Evolutionary conservation across 2,329 filamentous ascomycete species (phyloP), one percentile per base, ranked within the genome.

Genomic region (Cercospora sesami): DNA sequence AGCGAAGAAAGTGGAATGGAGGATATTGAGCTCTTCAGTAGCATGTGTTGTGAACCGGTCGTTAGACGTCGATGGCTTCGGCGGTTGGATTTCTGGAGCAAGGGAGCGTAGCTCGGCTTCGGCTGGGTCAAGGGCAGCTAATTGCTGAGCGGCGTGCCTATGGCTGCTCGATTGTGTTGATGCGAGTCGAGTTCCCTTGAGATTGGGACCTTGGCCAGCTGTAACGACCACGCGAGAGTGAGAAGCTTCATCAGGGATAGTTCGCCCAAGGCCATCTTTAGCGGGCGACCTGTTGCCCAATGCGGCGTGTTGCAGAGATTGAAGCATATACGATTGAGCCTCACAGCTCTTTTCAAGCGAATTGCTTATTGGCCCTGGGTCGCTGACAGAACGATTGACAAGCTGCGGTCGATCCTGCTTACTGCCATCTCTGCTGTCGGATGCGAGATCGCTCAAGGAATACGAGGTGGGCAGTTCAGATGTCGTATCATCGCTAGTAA

Each of bases 381-480:
- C 75, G 60, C 74, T 75, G 9, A 60, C 45, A 8, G 73, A 74
- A 26, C 72, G 66, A 60, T 74, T 66, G 9, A 68, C 69, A 8
- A 61, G 7, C n/a, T 66, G 65, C 12, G 51, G 57, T 9, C 69
- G 60, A 33, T 68, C 63, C 63, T 67, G 70, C 42, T 64, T 68
- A 51, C 69, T 72, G 26, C 30, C 30, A 36, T 36, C 33, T 12
- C 33, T 30, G 23, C 23, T 60, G 42, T 70, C 63, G 0, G 74
- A 72, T 5, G 74, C 73, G 7, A 72, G 65, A 45, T 77, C 73
- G 36, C 75, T 78, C 23, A 79, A 65, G 6, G 76, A 77, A 55
- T 79, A 79, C 2, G 77, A 75, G 8, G 74, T 78, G 1, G 78
- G 78, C 12, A 79, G 63, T 66, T 79, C 75, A 4, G 77, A 78